Base-by-base conservation (phyloP, 2,329 filamentous ascomycete genomes). In the Pyrenophora graminea region DNA sequence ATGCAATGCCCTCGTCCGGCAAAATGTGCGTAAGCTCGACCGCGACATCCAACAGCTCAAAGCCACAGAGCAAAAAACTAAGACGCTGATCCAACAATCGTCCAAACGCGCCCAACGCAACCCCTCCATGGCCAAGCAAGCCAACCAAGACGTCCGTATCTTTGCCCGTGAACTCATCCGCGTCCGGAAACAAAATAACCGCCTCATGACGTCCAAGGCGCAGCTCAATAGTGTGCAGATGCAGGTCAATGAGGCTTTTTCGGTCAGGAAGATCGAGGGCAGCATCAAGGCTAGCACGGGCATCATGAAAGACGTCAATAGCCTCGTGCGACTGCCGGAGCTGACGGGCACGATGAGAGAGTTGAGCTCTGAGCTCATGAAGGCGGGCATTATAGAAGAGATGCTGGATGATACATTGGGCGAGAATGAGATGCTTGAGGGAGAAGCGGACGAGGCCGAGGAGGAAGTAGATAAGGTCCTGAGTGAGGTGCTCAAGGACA, bases 241-340 rank as follows among this genome's bases (percentile, higher is more conserved):
- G 91, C 94, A 97, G 76, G 93, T 99, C 68, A 91, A 92, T 68
- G 93, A 97, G 77, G 92, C 94, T 1, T 97, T 97, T 74, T 90
- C 91, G 1, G 87, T 97, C 65, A 87, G 91, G 63, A 96, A 96
- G 80, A 97, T 99, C 58, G 92, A 97, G 76, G 93, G 92, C 39
- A 91, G 88, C 67, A 91, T 99, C 68, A 84, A 85, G 61, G 87
- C 89, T 36, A 90, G 87, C 63, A 92, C 93, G 7, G 89, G 90
- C 38, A 92, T 99, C 63, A 97, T 99, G 94, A 93, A 92, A 76
- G 91, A 97, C 72, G 91, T 99, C 53, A 97, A 97, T 74, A 83
- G 82, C 13, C 80, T 97, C 21, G 85, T 97, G 42, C 82, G 87
- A 23, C 76, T 99, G 63, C 94, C 94, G 9, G 89, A 96, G 77